Percentiles rank a stretch among this genome's conserved stretches.
phyloP scores from a whole-genome alignment of 1,139 yeast species.

The Saccharomyces hybrid region DNA sequence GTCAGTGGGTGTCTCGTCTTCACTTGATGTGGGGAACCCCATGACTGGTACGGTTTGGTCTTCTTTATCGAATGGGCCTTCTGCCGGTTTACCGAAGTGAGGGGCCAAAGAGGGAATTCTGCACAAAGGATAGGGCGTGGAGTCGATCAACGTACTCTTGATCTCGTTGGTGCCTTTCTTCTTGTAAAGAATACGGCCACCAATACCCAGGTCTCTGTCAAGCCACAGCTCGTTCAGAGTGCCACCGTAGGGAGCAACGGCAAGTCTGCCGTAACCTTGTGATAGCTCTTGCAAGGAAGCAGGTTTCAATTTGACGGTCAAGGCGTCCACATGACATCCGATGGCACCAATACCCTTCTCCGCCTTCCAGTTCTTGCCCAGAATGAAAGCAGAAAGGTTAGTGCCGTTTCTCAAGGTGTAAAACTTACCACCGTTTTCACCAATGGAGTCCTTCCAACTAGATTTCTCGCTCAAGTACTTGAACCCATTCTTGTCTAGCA shows the following conservation, averaged over 20 bases:
- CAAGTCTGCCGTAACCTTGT: slow-evolving; percentile 55
- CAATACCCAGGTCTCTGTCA: slow-evolving; percentile 62
- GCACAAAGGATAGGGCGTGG: slow-evolving; percentile 58
- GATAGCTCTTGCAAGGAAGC: slow-evolving; percentile 40
- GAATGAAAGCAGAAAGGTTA: slow-evolving; percentile 47
- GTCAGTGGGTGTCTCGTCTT: slow-evolving; percentile 29
- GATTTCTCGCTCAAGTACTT: slow-evolving; percentile 45
- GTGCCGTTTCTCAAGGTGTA: slow-evolving; percentile 53
- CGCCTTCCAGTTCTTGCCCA: slow-evolving; percentile 53
- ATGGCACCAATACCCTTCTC: slow-evolving; percentile 50
- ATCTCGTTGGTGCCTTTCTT: slow-evolving; percentile 33
- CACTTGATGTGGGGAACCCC: slow-evolving; percentile 36
- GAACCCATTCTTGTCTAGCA: slow-evolving; percentile 46
- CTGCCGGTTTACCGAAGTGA: slow-evolving; percentile 49
- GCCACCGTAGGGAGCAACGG: slow-evolving; percentile 64
- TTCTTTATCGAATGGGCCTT: slow-evolving; percentile 50
- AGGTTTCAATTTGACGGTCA: slow-evolving; percentile 54
- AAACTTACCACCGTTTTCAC: slow-evolving; percentile 38
- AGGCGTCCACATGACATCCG: slow-evolving; percentile 55
- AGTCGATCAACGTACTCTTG: slow-evolving; percentile 42
- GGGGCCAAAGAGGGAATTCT: slow-evolving; percentile 60
- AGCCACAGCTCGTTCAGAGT: slow-evolving; percentile 50
- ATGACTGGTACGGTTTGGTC: slow-evolving; percentile 57
- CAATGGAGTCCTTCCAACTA: slow-evolving; percentile 36
- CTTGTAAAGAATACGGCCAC: slow-evolving; percentile 50